phyloP scores from a whole-genome alignment of 352 stramenopile species.

The Phytophthora pistaciae region DNA sequence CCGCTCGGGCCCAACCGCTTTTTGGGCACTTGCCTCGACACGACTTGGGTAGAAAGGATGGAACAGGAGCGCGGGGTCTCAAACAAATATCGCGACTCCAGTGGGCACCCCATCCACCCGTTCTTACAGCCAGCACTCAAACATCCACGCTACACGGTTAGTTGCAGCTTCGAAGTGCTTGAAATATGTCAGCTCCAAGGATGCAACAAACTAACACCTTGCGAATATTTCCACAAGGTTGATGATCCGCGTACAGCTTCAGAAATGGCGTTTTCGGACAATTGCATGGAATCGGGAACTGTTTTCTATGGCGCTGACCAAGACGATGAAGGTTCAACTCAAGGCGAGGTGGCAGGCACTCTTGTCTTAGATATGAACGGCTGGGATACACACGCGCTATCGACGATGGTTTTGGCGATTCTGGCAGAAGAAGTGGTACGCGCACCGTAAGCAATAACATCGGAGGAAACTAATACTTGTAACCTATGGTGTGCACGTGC shows the following conservation, averaged over 20 bases:
- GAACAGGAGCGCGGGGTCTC: conserved; percentile 24
- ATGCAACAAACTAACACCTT: not conserved
- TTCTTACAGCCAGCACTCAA: conserved; percentile 45
- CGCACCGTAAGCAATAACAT: not conserved
- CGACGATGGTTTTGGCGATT: conserved; percentile 50
- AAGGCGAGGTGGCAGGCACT: conserved; percentile 28
- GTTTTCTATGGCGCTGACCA: conserved; percentile 34
- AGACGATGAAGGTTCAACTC: conserved; percentile 4
- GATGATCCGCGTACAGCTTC: conserved; percentile 25
- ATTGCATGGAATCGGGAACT: conserved; percentile 7
- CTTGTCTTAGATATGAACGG: conserved; percentile 38
- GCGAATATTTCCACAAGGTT: conserved; percentile 15
- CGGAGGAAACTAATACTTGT: too few species aligned
- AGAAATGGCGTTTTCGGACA: not conserved
- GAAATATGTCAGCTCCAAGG: not conserved
- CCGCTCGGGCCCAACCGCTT: conserved; percentile 44
- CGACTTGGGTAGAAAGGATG: conserved; percentile 42
- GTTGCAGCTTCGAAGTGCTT: too few species aligned
- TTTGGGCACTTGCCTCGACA: conserved; percentile 48
- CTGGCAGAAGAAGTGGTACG: conserved; percentile 44
- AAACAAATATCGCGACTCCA: conserved; percentile 20
- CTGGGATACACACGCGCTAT: conserved; percentile 53
- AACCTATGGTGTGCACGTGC: too few species aligned
- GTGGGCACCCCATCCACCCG: conserved; percentile 37
- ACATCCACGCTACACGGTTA: conserved; percentile 26